These are phyloP conservation scores for Rusavskia elegans DNA, from an alignment of 495 filamentous ascomycete genomes.

Conservation along the genomic window DNA sequence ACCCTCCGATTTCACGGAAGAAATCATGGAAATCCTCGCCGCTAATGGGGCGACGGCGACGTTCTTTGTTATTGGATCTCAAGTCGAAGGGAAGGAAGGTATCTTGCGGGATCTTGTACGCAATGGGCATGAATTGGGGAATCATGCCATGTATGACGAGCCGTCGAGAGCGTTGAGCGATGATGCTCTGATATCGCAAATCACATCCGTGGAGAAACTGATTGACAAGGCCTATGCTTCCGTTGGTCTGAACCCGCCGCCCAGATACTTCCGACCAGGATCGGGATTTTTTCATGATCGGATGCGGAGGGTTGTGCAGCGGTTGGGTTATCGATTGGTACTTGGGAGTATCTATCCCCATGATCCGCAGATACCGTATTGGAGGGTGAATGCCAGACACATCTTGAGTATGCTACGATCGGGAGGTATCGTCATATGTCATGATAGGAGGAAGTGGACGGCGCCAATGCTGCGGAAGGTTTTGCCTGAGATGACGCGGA, in stretches of 20 bases:
- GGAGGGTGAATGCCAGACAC: slow-evolving; percentile 59
- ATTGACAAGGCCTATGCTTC: slow-evolving; percentile 40
- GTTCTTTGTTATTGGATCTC: slow-evolving; percentile 66
- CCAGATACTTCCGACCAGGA: slow-evolving; percentile 61
- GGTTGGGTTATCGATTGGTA: slow-evolving; percentile 48
- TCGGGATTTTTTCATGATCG: slow-evolving; percentile 60
- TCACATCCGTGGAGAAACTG: slow-evolving; percentile 24
- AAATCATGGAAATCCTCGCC: slow-evolving; percentile 49
- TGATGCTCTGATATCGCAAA: slow-evolving; percentile 21
- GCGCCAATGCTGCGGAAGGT: slow-evolving; percentile 55
- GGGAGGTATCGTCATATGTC: slow-evolving; percentile 66
- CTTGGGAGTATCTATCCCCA: slow-evolving; percentile 76
- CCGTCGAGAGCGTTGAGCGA: slow-evolving; percentile 34
- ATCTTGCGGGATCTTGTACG: slow-evolving; percentile 44
- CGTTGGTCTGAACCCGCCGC: slow-evolving; percentile 19
- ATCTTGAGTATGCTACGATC: slow-evolving; percentile 61
- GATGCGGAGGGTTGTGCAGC: slow-evolving; percentile 40
- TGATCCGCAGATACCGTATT: slow-evolving; percentile 58
- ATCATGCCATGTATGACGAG: slow-evolving; percentile 74
- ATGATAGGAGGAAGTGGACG: slow-evolving; percentile 70
- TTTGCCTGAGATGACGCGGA: slow-evolving; percentile 47
- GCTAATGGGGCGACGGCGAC: slow-evolving; percentile 45
- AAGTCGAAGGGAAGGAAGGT: slow-evolving; percentile 45
- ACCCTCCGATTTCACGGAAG: slow-evolving; percentile 54
- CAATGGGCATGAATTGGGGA: slow-evolving; percentile 55